Base-by-base conservation (phyloP, 148 eudicot genomes). In the Camellia lanceoleosa region DNA sequence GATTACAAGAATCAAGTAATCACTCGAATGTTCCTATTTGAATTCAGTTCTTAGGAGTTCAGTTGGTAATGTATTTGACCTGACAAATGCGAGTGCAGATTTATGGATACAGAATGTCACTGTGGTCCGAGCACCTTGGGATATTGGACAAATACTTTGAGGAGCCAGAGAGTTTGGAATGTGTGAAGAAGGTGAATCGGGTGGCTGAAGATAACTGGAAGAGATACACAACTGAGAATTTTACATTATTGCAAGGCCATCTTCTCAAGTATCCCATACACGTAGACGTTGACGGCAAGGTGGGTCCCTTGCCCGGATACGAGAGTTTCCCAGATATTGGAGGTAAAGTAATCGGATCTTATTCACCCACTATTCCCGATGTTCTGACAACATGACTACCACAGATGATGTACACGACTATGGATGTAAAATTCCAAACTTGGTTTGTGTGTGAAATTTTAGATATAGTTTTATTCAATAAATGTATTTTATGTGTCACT, bases 81-180 rank as follows among this genome's bases (percentile, higher is more conserved):
- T 9, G 20, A 55, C 61, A 42, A 60, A 79, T 80, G 9, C 58
- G 81, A 68, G 86, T 85, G 74, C 75, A 88, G 76, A 70, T 88
- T 54, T 84, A 88, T 41, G 90, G 90, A 5, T 88, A 85, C 73
- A 64, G 90, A 52, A 88, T 83, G 88, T 77, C 90, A 23, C 75
- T 85, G 52, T 88, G 90, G 90, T 82, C 83, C 61, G 90, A 87
- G 77, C 90, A 87, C 79, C 88, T 87, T 13, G 90, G 88, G 44
- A 81, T 77, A 82, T 51, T 85, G 13, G 90, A 88, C 19, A 68
- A 80, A 4, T 30, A 46, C 54, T 85, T 80, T 73, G 64, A 72
- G 20, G 82, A 79, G 46, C 88, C 90, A 14, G 85, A 82, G 80
- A 85, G 83, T 23, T 82, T 79, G 75, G 87, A 81, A 70, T 88